Evolutionary conservation across 345 rosid species (phyloP), one percentile per base, ranked within the genome.

Genomic region (Euphorbia lathyris): DNA sequence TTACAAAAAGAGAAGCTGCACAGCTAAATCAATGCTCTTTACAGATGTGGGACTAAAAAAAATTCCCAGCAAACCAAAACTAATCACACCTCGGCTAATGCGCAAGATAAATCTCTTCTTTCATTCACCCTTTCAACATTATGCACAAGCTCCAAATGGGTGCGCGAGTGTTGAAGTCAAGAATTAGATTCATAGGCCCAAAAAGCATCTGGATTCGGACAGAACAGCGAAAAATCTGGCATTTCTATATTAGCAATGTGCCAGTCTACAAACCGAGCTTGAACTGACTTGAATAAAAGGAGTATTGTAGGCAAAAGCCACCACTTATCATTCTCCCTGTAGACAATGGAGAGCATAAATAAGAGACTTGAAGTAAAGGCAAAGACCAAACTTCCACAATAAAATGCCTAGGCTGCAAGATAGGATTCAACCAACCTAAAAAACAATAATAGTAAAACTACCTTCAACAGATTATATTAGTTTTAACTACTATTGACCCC

Each of bases 211-310:
- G 97, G 94, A 79, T 95, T 96, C 0, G 92, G 85, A 73, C 92
- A 84, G 81, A 84, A 88, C 66, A 90, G 88, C 59, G 97, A 87
- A 58, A 84, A 81, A 76, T 95, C 99, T 38, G 82, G 84, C 66
- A 90, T 82, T 81, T 95, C 97, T 5, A 95, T 85, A 85, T 95
- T 95, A 17, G 97, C 99, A 19, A 95, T 83, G 69, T 92, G 97
- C 96, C 97, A 88, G 74, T 95, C 93, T 5, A 90, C 82, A 32
- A 95, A 80, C 48, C 91, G 93, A 72, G 97, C 97, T 81, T 95
- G 99, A 67, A 84, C 57, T 2, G 88, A 68, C 84, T 95, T 95
- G 75, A 85, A 78, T 67, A 88, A 65, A 58, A 88, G 57, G 29
- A 95, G 93, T 52, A 85, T 47, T 6, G 93, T 86, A 32, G 97